Percentiles rank a stretch among this genome's conserved stretches.
phyloP scores from a whole-genome alignment of 1,284 basidiomycete species.

The Ustilago lituana region DNA sequence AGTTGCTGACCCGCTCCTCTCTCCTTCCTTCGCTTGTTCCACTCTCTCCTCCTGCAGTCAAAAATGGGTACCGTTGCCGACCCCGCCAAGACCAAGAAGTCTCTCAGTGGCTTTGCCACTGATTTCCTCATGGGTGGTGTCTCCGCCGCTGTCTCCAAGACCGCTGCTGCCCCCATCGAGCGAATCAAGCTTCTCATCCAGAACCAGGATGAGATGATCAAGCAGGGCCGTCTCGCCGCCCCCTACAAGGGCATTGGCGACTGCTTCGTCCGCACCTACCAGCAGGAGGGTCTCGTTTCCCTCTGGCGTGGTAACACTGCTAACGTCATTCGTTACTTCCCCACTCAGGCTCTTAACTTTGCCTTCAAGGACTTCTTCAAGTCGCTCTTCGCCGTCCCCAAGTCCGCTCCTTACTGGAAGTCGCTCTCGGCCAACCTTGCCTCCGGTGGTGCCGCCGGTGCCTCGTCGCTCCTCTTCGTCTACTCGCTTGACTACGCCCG shows the following conservation, averaged over 20 bases:
- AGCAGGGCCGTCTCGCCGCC: constrained; percentile 66
- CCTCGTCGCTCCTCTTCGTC: constrained; percentile 67
- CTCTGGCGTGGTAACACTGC: constrained; percentile 68
- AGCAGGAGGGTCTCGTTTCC: constrained; percentile 66
- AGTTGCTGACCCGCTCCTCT: not conserved
- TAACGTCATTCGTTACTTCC: constrained; percentile 68
- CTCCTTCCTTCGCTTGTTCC: constrained; percentile 3
- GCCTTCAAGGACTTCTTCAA: constrained; percentile 68
- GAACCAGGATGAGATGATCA: constrained; percentile 69
- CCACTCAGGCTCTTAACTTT: constrained; percentile 67
- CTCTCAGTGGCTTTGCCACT: constrained; percentile 60
- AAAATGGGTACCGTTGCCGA: constrained; percentile 61
- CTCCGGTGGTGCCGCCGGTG: constrained; percentile 68
- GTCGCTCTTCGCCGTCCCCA: constrained; percentile 65
- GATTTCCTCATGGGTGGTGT: constrained; percentile 68
- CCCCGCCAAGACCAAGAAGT: constrained; percentile 59
- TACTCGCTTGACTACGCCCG: constrained; percentile 68
- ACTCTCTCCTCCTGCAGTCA: constrained; percentile 19
- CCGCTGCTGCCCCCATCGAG: constrained; percentile 67
- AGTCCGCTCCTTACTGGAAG: constrained; percentile 67
- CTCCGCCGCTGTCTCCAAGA: constrained; percentile 68
- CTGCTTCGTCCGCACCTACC: constrained; percentile 67
- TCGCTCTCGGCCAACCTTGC: constrained; percentile 66
- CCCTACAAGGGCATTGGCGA: constrained; percentile 68
- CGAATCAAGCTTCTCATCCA: constrained; percentile 68